These are phyloP conservation scores for Ophiostoma ulmi DNA, from an alignment of 2,329 filamentous ascomycete species.

Conservation along the genomic window DNA sequence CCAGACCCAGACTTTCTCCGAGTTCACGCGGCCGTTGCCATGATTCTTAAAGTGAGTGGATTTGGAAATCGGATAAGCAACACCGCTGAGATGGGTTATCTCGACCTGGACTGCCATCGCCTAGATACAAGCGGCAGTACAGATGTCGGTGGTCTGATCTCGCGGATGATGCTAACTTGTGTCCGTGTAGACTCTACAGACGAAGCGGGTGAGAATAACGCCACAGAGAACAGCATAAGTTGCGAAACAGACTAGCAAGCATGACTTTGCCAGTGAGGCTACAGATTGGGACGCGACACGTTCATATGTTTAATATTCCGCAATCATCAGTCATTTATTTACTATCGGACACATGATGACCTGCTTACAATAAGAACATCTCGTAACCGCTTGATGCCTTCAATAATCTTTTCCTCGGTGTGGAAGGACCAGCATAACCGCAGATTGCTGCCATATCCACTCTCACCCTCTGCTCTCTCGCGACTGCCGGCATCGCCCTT, in stretches of 20 bases:
- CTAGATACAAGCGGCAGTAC: not conserved
- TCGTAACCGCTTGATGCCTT: slow-evolving; percentile 51
- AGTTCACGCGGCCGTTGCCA: not conserved
- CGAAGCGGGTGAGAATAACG: not conserved
- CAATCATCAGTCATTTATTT: no score
- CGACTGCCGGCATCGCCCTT: slow-evolving; percentile 32
- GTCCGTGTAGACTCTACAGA: not conserved
- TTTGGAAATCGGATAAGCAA: not conserved
- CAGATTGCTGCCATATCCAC: slow-evolving; percentile 45
- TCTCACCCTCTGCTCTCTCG: slow-evolving; percentile 25
- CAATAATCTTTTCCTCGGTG: slow-evolving; percentile 46
- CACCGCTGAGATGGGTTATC: not conserved
- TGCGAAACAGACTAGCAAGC: not conserved
- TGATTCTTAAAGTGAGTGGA: not conserved
- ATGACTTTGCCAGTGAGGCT: no score
- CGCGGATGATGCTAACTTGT: not conserved
- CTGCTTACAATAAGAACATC: slow-evolving; percentile 12
- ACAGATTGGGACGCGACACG: no score
- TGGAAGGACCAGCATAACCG: slow-evolving; percentile 57
- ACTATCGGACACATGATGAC: not conserved
- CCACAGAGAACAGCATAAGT: not conserved
- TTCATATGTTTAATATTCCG: no score
- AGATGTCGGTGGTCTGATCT: not conserved
- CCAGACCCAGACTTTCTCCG: not conserved
- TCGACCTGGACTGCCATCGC: not conserved